Conservation (phyloP, 2,329 filamentous ascomycete genomes). For the Alternaria sp. region DNA sequence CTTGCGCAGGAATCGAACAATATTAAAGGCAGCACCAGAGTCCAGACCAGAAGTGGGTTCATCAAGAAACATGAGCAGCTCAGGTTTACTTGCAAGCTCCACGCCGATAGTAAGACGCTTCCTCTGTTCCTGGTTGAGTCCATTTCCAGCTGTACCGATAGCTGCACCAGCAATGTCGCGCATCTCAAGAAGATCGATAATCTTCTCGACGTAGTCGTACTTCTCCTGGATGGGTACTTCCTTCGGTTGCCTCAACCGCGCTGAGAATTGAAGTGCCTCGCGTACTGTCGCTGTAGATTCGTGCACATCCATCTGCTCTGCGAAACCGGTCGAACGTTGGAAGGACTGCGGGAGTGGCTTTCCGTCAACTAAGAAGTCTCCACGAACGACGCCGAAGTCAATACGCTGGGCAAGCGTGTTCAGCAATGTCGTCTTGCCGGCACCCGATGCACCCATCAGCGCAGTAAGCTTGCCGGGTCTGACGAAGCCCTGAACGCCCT, state of each 20-base stretch:
- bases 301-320: constrained; percentile 71
- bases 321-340: constrained; percentile 81
- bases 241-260: constrained; percentile 66
- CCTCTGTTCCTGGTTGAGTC: constrained; percentile 66
- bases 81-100: constrained; percentile 68
- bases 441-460: constrained; percentile 72
- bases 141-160: constrained; percentile 61
- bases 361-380: constrained; percentile 54
- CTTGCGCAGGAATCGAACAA: constrained; percentile 69
- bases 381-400: constrained; percentile 53
- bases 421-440: constrained; percentile 46
- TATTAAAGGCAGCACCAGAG: constrained; percentile 70
- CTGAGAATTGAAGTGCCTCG: constrained; percentile 69
- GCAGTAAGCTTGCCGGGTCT: constrained; percentile 90
- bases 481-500: constrained; percentile 78
- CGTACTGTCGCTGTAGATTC: constrained; percentile 67
- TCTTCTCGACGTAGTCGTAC: constrained; percentile 69
- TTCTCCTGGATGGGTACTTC: constrained; percentile 65
- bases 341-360: constrained; percentile 65
- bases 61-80: constrained; percentile 77
- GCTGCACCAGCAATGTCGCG: constrained; percentile 69
- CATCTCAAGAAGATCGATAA: constrained; percentile 68
- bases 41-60: constrained; percentile 79
- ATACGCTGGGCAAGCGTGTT: constrained; percentile 51
- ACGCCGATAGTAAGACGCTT: constrained; percentile 71